A percentile compares a stretch with the other conserved stretches of the same genome.
Conservation (phyloP, 768 basidiomycete species). For the Cystofilobasidium ferigula region DNA sequence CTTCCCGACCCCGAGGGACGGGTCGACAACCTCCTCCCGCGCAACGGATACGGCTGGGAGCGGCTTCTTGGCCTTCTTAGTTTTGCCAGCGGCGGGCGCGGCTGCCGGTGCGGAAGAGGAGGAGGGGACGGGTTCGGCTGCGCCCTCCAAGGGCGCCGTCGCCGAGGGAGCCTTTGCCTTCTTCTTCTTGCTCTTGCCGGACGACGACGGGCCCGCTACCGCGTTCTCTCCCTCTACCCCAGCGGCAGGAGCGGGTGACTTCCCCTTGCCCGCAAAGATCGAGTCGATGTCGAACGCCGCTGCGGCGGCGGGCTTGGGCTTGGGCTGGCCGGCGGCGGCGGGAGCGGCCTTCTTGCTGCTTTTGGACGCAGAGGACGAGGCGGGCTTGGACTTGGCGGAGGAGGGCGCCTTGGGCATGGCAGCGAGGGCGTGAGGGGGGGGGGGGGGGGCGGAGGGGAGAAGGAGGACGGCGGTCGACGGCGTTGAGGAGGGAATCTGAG, state of each 20-base stretch:
- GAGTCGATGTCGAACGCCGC: slow-evolving; percentile 15
- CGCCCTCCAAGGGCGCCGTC: too few relatives aligned
- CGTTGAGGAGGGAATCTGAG: too few relatives aligned
- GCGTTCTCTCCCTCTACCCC: background rate
- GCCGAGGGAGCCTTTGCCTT: slow-evolving; percentile 16
- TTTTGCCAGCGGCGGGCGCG: slow-evolving; percentile 15
- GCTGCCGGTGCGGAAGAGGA: background rate
- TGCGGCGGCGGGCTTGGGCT: background rate
- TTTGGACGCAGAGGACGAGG: too few relatives aligned
- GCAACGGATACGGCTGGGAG: slow-evolving; percentile 3
- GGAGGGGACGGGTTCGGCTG: too few relatives aligned
- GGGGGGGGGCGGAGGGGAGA: too few relatives aligned
- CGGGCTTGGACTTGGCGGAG: background rate
- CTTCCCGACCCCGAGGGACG: slow-evolving; percentile 15
- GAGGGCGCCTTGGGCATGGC: background rate
- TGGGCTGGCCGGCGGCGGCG: background rate
- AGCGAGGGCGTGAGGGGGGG: background rate
- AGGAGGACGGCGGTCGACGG: too few relatives aligned
- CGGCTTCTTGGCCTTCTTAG: slow-evolving; percentile 23
- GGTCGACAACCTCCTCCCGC: slow-evolving; percentile 25
- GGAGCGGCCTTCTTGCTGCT: background rate
- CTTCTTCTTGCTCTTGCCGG: slow-evolving; percentile 25
- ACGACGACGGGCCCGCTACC: background rate
- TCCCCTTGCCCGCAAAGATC: background rate
- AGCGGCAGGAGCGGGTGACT: background rate